A percentile compares a stretch with the other conserved stretches of the same genome.
Evolutionary conservation across 805 yeast genomes (phyloP).

Genomic region (Candida takata): DNA sequence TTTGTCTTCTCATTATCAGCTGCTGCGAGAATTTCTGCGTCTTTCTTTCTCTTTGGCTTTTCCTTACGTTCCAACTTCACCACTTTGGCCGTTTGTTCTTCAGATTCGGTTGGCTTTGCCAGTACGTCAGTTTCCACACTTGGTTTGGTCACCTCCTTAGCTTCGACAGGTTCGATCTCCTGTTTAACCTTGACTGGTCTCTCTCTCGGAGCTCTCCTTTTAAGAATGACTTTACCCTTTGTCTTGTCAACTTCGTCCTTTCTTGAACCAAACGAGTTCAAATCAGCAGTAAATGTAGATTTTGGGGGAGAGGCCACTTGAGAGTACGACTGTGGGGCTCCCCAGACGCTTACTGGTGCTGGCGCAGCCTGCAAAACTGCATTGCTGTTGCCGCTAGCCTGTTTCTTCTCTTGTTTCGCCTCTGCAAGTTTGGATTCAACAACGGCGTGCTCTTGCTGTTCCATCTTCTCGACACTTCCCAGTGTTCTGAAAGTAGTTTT

Average conservation of each 20-base stretch:
- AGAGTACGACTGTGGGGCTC: slow-evolving; percentile 2
- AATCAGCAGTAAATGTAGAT: slow-evolving; percentile 5
- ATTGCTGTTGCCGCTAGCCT: background rate
- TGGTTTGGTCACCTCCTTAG: too few species aligned
- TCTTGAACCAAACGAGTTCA: slow-evolving; percentile 3
- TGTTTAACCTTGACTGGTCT: slow-evolving; percentile 1
- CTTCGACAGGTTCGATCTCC: slow-evolving; percentile 1
- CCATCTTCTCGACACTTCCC: slow-evolving; percentile 12
- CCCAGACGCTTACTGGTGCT: slow-evolving; percentile 13
- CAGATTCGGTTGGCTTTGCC: too few species aligned
- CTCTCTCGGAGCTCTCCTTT: slow-evolving; percentile 8
- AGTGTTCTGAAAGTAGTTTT: slow-evolving; percentile 31
- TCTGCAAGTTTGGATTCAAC: background rate
- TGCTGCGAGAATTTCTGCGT: background rate
- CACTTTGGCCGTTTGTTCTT: too few species aligned
- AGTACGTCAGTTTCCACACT: too few species aligned
- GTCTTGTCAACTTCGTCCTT: slow-evolving; percentile 2
- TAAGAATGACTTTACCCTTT: slow-evolving; percentile 11
- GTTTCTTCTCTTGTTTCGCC: background rate
- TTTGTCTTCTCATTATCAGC: background rate
- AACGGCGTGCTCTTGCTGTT: too few species aligned
- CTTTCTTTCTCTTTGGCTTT: background rate
- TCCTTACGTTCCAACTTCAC: background rate
- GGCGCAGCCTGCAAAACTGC: slow-evolving; percentile 11
- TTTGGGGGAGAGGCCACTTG: slow-evolving; percentile 13